phyloP scores from a whole-genome alignment of 2,329 filamentous ascomycete genomes.

The Tothia fuscella region DNA sequence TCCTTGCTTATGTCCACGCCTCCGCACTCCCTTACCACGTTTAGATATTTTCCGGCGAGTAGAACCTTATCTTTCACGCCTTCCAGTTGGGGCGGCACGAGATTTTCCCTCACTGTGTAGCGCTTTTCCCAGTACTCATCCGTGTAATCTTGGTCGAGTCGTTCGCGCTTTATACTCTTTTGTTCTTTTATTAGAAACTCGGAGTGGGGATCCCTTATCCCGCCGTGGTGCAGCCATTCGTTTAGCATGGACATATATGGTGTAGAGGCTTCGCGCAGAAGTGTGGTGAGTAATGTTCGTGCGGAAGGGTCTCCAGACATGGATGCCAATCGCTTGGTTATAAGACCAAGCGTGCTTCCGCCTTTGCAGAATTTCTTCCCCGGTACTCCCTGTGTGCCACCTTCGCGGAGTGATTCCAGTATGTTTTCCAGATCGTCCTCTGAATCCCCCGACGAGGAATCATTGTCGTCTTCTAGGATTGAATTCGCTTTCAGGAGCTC shows the following conservation, averaged over 20 bases:
- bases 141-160: constrained; percentile 89
- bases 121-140: constrained; percentile 99
- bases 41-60: constrained; percentile 91
- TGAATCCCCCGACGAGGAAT: constrained; percentile 61
- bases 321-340: constrained; percentile 72
- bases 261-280: constrained; percentile 77
- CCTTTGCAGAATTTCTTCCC: constrained; percentile 88
- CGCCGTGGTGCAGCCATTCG: constrained; percentile 94
- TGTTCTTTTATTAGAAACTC: constrained; percentile 95
- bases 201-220: constrained; percentile 83
- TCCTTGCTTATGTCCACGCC: constrained; percentile 88
- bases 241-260: constrained; percentile 99
- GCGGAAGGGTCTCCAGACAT: constrained; percentile 93
- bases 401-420: constrained; percentile 76
- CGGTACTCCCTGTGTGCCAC: constrained; percentile 69
- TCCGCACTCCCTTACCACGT: constrained; percentile 93
- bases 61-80: constrained; percentile 88
- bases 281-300: constrained; percentile 63
- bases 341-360: constrained; percentile 80
- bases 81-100: constrained; percentile 85
- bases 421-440: constrained; percentile 86
- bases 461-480: constrained; percentile 60
- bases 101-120: constrained; percentile 84
- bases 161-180: constrained; percentile 83
- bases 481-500: constrained; percentile 83